A percentile compares a stretch with the other conserved stretches of the same genome.
phyloP scores from a whole-genome alignment of 1,284 basidiomycete genomes.

The Ustilago curta region DNA sequence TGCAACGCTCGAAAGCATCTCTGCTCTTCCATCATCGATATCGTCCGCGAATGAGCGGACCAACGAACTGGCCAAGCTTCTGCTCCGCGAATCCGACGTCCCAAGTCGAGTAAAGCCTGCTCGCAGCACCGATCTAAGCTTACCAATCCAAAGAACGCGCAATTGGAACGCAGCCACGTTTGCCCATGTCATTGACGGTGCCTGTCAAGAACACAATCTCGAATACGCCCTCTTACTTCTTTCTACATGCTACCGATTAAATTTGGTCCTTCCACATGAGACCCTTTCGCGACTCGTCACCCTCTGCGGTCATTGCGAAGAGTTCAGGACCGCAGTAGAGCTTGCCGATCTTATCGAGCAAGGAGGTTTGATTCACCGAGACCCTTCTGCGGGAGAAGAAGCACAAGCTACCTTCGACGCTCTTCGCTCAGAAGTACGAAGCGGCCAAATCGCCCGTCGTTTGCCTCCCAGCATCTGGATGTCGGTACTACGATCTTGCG shows the following conservation, averaged over 20 bases:
- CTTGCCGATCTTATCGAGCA: constrained; percentile 41
- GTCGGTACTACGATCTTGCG: constrained; percentile 51
- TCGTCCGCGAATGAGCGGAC: constrained; percentile 8
- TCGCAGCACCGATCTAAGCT: background rate
- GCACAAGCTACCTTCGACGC: background rate
- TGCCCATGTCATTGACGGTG: constrained; percentile 42
- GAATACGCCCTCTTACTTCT: constrained; percentile 53
- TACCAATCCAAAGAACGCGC: constrained; percentile 25
- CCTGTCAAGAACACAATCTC: constrained; percentile 44
- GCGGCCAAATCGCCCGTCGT: constrained; percentile 24
- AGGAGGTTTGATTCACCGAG: constrained; percentile 24
- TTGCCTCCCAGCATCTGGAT: constrained; percentile 55
- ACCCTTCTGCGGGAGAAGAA: background rate
- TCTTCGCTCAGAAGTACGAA: constrained; percentile 10
- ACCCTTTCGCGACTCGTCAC: constrained; percentile 22
- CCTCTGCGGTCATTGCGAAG: constrained; percentile 33
- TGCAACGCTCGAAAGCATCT: constrained; percentile 32
- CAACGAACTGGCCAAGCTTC: constrained; percentile 14
- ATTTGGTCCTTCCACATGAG: constrained; percentile 29
- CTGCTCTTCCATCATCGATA: constrained; percentile 9
- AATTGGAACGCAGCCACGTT: constrained; percentile 58
- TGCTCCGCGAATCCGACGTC: constrained; percentile 2
- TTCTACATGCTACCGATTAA: constrained; percentile 28
- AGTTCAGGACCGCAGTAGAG: constrained; percentile 53
- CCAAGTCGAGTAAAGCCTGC: background rate